Conservation (phyloP, 768 basidiomycete species). For the Hortiboletus campestris region DNA sequence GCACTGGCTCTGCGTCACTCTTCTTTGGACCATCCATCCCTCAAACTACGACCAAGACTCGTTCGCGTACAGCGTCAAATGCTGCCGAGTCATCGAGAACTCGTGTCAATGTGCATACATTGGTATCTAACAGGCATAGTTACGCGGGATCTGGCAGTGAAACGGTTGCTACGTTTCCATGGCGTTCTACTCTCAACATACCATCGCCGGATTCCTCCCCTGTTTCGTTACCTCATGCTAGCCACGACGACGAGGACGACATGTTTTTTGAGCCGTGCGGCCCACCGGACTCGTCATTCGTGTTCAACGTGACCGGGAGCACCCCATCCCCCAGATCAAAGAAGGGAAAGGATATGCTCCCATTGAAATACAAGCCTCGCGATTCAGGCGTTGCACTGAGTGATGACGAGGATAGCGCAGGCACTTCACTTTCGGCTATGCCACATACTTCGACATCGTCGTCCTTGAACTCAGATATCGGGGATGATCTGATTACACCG, state of each 20-base stretch:
- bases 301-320: constrained; percentile 51
- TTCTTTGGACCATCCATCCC: constrained; percentile 59
- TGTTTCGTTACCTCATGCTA: constrained; percentile 28
- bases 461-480: constrained; percentile 54
- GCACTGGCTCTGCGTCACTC: constrained; percentile 52
- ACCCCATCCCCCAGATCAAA: constrained; percentile 56
- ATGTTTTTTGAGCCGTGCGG: constrained; percentile 50
- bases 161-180: constrained; percentile 28
- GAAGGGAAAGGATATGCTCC: constrained; percentile 36
- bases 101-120: constrained; percentile 24
- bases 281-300: constrained; percentile 51
- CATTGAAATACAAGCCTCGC: constrained; percentile 68
- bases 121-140: constrained; percentile 55
- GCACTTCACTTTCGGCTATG: constrained; percentile 36
- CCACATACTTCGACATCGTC: constrained; percentile 63
- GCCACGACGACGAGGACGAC: constrained; percentile 50
- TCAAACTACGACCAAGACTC: constrained; percentile 23
- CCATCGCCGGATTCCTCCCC: constrained; percentile 56
- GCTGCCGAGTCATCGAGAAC: constrained; percentile 6
- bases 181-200: constrained; percentile 37
- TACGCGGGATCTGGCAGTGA: constrained; percentile 53
- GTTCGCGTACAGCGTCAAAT: constrained; percentile 25
- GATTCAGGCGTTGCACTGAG: constrained; percentile 65
- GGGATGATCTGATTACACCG: constrained; percentile 72
- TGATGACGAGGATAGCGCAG: constrained; percentile 50